Conservation (phyloP, 2,329 filamentous ascomycete species). For the Ophiostoma perfectum region DNA sequence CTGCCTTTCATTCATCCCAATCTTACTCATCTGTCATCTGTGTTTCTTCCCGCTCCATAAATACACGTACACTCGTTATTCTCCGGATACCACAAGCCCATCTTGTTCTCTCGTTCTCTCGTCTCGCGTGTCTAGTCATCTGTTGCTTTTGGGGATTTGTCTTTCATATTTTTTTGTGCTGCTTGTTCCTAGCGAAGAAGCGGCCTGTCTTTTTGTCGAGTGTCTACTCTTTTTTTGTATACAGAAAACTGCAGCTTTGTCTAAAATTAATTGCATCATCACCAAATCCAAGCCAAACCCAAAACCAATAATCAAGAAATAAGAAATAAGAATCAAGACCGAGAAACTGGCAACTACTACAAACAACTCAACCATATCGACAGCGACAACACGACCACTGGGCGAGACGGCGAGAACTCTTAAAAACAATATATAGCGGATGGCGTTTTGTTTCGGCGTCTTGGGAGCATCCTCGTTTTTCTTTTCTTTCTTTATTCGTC, state of each 20-base stretch:
- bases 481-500: background rate
- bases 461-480: background rate
- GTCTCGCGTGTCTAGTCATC: background rate
- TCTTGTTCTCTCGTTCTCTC: background rate
- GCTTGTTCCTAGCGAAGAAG: no score
- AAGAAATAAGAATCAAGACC: no score
- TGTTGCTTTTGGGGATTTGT: background rate
- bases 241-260: slow-evolving; percentile 7
- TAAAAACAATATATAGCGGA: slow-evolving; percentile 1
- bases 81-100: slow-evolving; percentile 18
- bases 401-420: background rate
- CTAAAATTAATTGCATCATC: slow-evolving; percentile 6
- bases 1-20: slow-evolving; percentile 23
- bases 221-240: slow-evolving; percentile 2
- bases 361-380: background rate
- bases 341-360: background rate
- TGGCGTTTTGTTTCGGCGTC: slow-evolving; percentile 8
- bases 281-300: no score
- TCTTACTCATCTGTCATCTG: slow-evolving; percentile 7
- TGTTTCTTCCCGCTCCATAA: background rate
- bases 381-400: background rate
- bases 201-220: background rate
- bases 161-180: background rate
- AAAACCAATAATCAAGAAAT: background rate
- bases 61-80: slow-evolving; percentile 15